These are phyloP conservation scores for Botrytis cinerea DNA, from an alignment of 2,329 filamentous ascomycete species.

Conservation along the genomic window DNA sequence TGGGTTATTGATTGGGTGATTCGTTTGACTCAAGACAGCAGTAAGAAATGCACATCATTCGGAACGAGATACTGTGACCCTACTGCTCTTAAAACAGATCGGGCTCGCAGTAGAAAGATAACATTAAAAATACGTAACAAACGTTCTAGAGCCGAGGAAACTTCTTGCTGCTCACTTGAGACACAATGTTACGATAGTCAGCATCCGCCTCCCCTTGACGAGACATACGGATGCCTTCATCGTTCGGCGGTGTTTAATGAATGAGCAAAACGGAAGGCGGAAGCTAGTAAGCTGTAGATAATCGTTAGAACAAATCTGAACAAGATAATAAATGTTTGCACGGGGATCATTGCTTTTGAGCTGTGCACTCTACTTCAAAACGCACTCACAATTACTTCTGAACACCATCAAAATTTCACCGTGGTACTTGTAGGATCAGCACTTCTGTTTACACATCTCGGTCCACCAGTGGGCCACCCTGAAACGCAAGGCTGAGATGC, in stretches of 20 bases:
- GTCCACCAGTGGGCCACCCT: neutral
- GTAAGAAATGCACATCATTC: neutral
- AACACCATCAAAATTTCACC: neutral
- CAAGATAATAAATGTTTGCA: neutral
- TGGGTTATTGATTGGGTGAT: neutral
- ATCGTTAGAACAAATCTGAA: neutral
- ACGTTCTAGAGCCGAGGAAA: no score
- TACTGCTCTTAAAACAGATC: neutral
- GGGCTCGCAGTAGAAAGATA: neutral
- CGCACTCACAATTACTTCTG: neutral
- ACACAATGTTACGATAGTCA: neutral
- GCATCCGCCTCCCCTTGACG: neutral
- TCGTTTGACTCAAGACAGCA: neutral
- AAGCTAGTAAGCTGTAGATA: no score
- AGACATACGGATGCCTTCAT: neutral
- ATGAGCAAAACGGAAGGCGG: neutral
- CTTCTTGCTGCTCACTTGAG: constrained; percentile 2
- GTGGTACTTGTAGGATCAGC: constrained; percentile 10
- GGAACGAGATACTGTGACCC: neutral
- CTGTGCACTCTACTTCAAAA: constrained; percentile 4
- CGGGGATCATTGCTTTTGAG: neutral
- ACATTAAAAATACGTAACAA: neutral
- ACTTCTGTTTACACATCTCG: constrained; percentile 7
- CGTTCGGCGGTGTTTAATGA: neutral
- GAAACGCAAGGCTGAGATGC: constrained; percentile 23